Base-by-base conservation (phyloP, 2,329 filamentous ascomycete genomes). In the Xylaria arbuscula region DNA sequence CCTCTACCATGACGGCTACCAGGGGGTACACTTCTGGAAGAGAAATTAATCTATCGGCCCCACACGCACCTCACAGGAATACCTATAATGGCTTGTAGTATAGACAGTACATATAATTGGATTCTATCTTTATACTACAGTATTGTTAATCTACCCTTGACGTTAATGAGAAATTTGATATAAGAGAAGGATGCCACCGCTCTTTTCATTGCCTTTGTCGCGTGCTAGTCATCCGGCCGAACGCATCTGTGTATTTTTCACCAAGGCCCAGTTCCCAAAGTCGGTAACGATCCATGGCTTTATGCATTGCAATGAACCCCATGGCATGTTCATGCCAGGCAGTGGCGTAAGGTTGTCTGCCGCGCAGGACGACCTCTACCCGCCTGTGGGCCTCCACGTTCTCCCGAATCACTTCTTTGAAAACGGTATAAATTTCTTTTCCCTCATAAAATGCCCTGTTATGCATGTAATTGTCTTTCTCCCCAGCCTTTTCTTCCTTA, bases 401-500 rank as follows among this genome's bases (percentile, higher is more conserved):
- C 24, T 77, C 72, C 2, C 32, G 42, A 36, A 74, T 66, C 8
- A 72, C 48, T 45, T 73, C 71, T 28, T 57, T 62, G 15, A 72
- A 64, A 6, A 73, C 67, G 2, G 57, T 61, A 9, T 64, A 62
- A 28, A 66, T 48, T 51, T 73, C 64, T 7, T 69, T 74, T 0
- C 58, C 45, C 38, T 72, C 68, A 36, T 74, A 74, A 36, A 11
- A 38, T 4, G 75, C 72, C 57, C 70, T 70, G 38, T 71, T 73
- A 32, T 74, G 72, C 9, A 78, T 72, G 28, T 77, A 78, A 58
- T 78, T 78, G 13, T 70, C 57, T 1, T 51, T 64, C 34, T 78
- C 76, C 3, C 74, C 75, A 0, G 69, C 74, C 40, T 68, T 68
- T 42, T 78, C 76, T 55, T 78, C 76, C 9, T 78, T 78, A 19